Conservation (phyloP, 345 rosid species). For the Raphanus raphanistrum region DNA sequence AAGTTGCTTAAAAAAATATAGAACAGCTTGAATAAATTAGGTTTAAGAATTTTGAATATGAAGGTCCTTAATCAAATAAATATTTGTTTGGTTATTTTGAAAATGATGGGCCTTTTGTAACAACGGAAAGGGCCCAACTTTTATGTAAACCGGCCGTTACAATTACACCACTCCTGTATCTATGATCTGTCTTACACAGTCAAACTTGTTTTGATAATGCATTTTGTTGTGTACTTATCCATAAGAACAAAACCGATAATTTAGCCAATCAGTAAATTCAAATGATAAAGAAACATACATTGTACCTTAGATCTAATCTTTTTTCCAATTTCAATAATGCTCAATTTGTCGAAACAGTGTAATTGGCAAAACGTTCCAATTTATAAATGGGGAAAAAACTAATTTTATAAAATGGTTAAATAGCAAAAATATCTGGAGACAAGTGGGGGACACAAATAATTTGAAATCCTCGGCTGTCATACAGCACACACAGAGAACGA, state of each 20-base stretch:
- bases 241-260: slow-evolving; percentile 3
- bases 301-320: background rate
- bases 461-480: slow-evolving; percentile 36
- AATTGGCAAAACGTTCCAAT: background rate
- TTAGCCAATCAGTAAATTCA: background rate
- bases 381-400: background rate
- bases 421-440: slow-evolving; percentile 35
- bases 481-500: slow-evolving; percentile 33
- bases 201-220: slow-evolving; percentile 3
- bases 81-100: background rate
- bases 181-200: background rate
- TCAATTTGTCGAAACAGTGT: slow-evolving; percentile 4
- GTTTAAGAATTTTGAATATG: background rate
- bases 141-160: slow-evolving; percentile 1
- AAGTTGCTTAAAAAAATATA: background rate
- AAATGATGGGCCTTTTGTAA: background rate
- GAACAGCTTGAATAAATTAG: background rate
- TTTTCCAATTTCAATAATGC: background rate
- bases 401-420: slow-evolving; percentile 7
- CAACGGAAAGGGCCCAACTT: slow-evolving; percentile 1
- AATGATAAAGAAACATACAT: background rate
- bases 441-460: slow-evolving; percentile 36
- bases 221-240: background rate
- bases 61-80: background rate
- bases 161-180: background rate